Evolutionary conservation across 306 rosid genomes (phyloP).

Genomic region (Cajanus cajan): DNA sequence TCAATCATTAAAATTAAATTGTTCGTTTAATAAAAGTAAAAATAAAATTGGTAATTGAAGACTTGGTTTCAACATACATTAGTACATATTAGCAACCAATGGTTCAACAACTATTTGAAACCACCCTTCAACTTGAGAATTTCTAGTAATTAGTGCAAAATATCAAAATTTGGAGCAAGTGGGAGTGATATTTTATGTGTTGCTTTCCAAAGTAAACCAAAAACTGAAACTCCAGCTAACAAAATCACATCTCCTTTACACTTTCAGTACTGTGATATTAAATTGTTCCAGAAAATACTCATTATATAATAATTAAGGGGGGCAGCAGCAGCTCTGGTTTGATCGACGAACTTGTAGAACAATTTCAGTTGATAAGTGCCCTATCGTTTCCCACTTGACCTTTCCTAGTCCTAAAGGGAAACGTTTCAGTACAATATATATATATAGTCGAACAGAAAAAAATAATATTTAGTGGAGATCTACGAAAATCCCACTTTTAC

Average conservation of each 20-base stretch:
- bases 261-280: neutral
- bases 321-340: neutral
- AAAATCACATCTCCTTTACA: neutral
- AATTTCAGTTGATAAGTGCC: constrained; percentile 30
- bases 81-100: neutral
- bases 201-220: neutral
- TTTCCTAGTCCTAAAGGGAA: constrained; percentile 42
- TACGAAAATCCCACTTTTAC: constrained; percentile 45
- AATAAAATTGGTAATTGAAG: neutral
- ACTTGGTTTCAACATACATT: no score
- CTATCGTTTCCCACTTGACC: constrained; percentile 23
- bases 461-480: constrained; percentile 46
- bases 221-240: neutral
- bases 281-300: constrained; percentile 7
- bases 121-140: neutral
- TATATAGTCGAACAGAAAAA: constrained; percentile 3
- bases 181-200: neutral
- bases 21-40: no score
- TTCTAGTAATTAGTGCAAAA: neutral
- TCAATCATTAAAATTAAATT: no score
- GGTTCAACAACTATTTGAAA: neutral
- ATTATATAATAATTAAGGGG: neutral
- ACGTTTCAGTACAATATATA: constrained; percentile 6
- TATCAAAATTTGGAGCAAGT: neutral
- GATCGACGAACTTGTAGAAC: constrained; percentile 23